A percentile compares a stretch with the other conserved stretches of the same genome.
These are phyloP conservation scores for Sequoia sempervirens DNA, from an alignment of 75 land plant species.

Conservation along the genomic window DNA sequence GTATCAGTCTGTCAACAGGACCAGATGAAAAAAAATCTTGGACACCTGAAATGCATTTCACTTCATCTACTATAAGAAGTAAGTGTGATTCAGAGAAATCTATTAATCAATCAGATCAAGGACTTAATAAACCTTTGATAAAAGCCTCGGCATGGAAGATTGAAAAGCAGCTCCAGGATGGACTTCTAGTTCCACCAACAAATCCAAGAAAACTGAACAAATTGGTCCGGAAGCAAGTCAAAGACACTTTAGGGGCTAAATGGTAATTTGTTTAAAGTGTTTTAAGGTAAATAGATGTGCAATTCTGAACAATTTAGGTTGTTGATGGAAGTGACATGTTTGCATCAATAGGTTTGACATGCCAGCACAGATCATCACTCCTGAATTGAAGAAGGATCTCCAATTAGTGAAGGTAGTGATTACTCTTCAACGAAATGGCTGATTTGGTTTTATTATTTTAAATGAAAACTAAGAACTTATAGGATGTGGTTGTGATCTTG, in stretches of 20 bases:
- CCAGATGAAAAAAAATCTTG: slow-evolving; percentile 1
- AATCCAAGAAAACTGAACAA: slow-evolving; percentile 65
- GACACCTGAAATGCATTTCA: neutral
- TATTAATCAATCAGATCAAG: neutral
- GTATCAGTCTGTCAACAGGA: neutral
- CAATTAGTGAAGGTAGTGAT: slow-evolving; percentile 64
- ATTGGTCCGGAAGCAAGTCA: slow-evolving; percentile 47
- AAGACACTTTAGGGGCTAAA: slow-evolving; percentile 67
- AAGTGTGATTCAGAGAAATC: neutral
- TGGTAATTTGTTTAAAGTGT: slow-evolving; percentile 41
- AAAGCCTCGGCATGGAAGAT: slow-evolving; percentile 20
- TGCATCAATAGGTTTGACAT: slow-evolving; percentile 77
- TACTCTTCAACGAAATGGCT: neutral
- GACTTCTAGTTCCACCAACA: slow-evolving; percentile 74
- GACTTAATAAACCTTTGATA: neutral
- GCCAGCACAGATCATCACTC: slow-evolving; percentile 79
- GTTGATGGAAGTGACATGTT: slow-evolving; percentile 3
- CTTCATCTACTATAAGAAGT: neutral
- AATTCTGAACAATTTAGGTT: neutral
- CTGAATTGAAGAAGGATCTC: slow-evolving; percentile 82
- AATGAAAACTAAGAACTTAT: neutral
- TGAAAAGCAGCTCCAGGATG: slow-evolving; percentile 58
- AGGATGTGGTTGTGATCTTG: neutral
- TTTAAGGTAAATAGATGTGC: neutral
- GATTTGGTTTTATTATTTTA: neutral